Conservation (phyloP, 768 basidiomycete genomes). For the Lentinula lateritia region DNA sequence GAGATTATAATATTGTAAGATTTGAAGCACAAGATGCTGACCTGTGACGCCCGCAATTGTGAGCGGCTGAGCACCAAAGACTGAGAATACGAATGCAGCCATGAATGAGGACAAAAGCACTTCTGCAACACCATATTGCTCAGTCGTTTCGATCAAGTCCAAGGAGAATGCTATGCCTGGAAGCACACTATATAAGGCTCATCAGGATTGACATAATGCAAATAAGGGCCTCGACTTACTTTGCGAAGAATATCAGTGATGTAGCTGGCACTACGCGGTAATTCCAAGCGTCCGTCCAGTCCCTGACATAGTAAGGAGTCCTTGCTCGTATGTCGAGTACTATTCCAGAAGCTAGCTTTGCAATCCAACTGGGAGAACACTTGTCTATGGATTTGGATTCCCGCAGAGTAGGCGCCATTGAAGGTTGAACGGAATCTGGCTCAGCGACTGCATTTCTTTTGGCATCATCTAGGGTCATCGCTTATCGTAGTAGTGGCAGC, state of each 20-base stretch:
- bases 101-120: conserved; percentile 81
- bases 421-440: background rate
- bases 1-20: background rate
- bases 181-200: conserved; percentile 47
- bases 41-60: conserved; percentile 91
- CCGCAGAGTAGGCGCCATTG: background rate
- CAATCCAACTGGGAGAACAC: conserved; percentile 13
- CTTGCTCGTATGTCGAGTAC: conserved; percentile 63
- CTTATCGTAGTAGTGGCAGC: background rate
- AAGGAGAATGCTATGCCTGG: conserved; percentile 91
- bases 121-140: conserved; percentile 86
- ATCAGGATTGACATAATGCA: conserved; percentile 13
- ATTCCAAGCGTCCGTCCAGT: conserved; percentile 92
- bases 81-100: conserved; percentile 82
- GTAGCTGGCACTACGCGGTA: conserved; percentile 88
- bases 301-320: conserved; percentile 73
- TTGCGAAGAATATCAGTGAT: conserved; percentile 80
- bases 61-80: conserved; percentile 87
- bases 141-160: conserved; percentile 87
- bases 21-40: conserved; percentile 14
- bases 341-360: conserved; percentile 55
- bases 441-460: background rate
- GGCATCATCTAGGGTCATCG: background rate
- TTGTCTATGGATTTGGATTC: background rate
- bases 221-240: conserved; percentile 37